Percentiles rank a stretch among this genome's conserved stretches.
Evolutionary conservation across 1,284 basidiomycete species (phyloP).

Genomic region (Puccinia hordei): DNA sequence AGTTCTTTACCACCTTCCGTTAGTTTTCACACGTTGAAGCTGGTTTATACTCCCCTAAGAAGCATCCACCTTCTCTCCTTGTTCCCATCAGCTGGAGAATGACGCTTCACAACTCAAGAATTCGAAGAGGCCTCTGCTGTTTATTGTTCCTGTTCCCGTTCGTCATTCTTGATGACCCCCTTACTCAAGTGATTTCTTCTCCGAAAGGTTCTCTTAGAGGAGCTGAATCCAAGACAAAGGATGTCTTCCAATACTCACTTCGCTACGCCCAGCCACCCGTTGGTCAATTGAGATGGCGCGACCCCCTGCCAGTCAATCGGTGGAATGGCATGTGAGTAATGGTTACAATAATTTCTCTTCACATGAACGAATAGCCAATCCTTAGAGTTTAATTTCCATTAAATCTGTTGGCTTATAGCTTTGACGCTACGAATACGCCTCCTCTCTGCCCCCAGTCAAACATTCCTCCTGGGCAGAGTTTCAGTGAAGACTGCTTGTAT

Average conservation of each 20-base stretch:
- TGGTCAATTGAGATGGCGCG: conserved; percentile 39
- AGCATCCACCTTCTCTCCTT: not conserved
- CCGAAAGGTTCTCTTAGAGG: conserved; percentile 34
- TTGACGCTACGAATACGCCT: conserved; percentile 1
- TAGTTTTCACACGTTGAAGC: not conserved
- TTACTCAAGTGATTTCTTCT: not conserved
- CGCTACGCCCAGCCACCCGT: conserved; percentile 43
- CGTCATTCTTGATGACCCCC: conserved; percentile 18
- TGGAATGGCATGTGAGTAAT: conserved; percentile 44
- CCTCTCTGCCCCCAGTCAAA: conserved; percentile 16
- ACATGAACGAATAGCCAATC: not conserved
- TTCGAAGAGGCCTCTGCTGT: not conserved
- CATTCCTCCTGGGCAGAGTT: not conserved
- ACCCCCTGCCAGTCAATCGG: conserved; percentile 6
- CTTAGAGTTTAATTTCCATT: not conserved
- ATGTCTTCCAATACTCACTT: conserved; percentile 35
- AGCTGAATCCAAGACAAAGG: conserved; percentile 11
- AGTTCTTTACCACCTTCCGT: not conserved
- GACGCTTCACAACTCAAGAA: not conserved
- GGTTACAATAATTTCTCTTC: no score
- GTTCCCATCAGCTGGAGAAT: not conserved
- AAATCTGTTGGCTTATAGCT: not conserved
- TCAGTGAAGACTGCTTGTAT: conserved; percentile 44
- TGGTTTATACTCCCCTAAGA: conserved; percentile 1
- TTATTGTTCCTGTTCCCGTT: conserved; percentile 2